Evolutionary conservation across 352 stramenopile species (phyloP).

Genomic region (Pythium scleroteichum): DNA sequence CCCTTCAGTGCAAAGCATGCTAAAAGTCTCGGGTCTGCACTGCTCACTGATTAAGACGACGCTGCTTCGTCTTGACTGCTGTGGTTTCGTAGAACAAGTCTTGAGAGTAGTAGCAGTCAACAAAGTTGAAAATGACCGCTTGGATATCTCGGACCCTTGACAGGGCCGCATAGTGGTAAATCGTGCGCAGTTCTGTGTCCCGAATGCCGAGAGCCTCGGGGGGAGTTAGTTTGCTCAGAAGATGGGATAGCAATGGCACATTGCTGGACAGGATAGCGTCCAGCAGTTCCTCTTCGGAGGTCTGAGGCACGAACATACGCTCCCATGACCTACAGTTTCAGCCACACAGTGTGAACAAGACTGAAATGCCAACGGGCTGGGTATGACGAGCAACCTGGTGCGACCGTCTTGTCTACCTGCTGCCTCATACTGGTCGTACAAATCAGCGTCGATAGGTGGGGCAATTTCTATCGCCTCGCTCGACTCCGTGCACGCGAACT

Average conservation of each 20-base stretch:
- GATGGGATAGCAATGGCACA: constrained; percentile 10
- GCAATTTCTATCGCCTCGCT: constrained; percentile 1
- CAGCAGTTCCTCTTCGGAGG: constrained; percentile 15
- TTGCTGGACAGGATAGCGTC: constrained; percentile 20
- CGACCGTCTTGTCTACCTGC: neutral
- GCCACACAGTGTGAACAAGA: neutral
- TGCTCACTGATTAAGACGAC: constrained; percentile 15
- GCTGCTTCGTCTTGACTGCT: constrained; percentile 17
- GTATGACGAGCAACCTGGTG: neutral
- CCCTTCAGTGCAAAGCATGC: neutral
- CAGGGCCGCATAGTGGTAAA: constrained; percentile 27
- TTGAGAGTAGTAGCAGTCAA: constrained; percentile 10
- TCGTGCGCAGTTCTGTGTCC: constrained; percentile 15
- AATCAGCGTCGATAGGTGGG: neutral
- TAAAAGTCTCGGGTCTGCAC: too few relatives aligned
- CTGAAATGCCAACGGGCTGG: too few relatives aligned
- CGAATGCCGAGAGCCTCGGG: constrained; percentile 4
- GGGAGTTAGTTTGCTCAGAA: constrained; percentile 15
- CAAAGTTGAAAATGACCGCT: constrained; percentile 22
- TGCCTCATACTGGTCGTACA: constrained; percentile 14
- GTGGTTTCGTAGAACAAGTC: too few relatives aligned
- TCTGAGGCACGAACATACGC: constrained; percentile 23
- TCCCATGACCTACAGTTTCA: neutral
- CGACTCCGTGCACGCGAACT: constrained; percentile 23
- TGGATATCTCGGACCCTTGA: constrained; percentile 4